phyloP scores from a whole-genome alignment of 2,329 filamentous ascomycete genomes.

The Nigrospora sphaerica region DNA sequence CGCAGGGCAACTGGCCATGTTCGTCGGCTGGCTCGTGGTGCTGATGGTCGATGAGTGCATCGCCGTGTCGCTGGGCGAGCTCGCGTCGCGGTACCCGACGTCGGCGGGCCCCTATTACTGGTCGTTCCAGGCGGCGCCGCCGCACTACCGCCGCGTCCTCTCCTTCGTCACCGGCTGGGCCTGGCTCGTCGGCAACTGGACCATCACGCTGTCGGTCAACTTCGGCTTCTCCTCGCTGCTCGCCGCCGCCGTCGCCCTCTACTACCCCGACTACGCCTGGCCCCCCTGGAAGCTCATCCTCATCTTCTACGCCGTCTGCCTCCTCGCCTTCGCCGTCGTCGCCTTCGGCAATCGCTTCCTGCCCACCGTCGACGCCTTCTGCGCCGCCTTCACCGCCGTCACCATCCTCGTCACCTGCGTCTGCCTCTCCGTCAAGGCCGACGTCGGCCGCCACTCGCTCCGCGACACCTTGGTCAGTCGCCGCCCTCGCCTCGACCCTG shows the following conservation, averaged over 20 bases:
- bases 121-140: slow-evolving; percentile 40
- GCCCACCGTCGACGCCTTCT: slow-evolving; percentile 51
- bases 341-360: slow-evolving; percentile 50
- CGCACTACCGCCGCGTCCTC: slow-evolving; percentile 32
- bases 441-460: slow-evolving; percentile 43
- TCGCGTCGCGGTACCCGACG: slow-evolving; percentile 44
- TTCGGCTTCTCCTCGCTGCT: slow-evolving; percentile 49
- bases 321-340: slow-evolving; percentile 47
- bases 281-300: slow-evolving; percentile 51
- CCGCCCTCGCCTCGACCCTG: neutral
- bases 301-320: slow-evolving; percentile 54
- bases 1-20: slow-evolving; percentile 44
- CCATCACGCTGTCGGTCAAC: slow-evolving; percentile 44
- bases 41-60: slow-evolving; percentile 45
- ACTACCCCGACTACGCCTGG: slow-evolving; percentile 44
- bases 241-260: slow-evolving; percentile 43
- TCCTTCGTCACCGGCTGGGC: slow-evolving; percentile 47
- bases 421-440: slow-evolving; percentile 45
- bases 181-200: slow-evolving; percentile 45
- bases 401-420: slow-evolving; percentile 52
- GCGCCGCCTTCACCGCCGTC: slow-evolving; percentile 46
- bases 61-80: slow-evolving; percentile 41
- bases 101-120: slow-evolving; percentile 47
- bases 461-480: slow-evolving; percentile 36
- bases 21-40: slow-evolving; percentile 49